Evolutionary conservation across 306 rosid species (phyloP).

Genomic region (Carpinus fangiana): DNA sequence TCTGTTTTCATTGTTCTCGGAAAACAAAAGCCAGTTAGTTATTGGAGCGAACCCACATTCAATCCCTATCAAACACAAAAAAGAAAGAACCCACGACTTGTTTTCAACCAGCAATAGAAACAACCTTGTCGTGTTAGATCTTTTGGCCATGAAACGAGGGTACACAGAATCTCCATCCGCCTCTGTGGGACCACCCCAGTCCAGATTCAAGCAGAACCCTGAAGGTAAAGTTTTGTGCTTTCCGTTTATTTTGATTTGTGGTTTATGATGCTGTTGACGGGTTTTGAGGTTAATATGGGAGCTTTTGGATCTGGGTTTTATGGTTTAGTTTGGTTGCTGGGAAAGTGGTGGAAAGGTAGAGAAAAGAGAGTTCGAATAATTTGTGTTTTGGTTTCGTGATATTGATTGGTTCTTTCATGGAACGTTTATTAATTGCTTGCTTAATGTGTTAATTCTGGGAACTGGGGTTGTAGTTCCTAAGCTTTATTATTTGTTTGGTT

Average conservation of each 20-base stretch:
- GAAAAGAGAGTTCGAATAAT: not conserved
- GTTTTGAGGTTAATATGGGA: constrained; percentile 21
- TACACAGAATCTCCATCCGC: constrained; percentile 67
- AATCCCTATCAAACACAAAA: not conserved
- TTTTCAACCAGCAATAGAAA: constrained; percentile 3
- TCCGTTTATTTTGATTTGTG: constrained; percentile 23
- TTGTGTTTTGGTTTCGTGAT: not conserved
- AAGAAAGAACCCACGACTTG: not conserved
- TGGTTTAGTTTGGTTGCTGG: constrained; percentile 33
- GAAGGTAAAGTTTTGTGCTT: constrained; percentile 57
- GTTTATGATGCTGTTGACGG: constrained; percentile 17
- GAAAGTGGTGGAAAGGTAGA: constrained; percentile 7
- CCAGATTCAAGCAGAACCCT: constrained; percentile 71
- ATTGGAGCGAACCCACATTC: constrained; percentile 18
- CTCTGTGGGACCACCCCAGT: constrained; percentile 79
- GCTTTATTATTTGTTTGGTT: constrained; percentile 11
- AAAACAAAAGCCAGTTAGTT: not conserved
- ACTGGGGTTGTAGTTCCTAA: not conserved
- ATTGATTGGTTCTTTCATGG: not conserved
- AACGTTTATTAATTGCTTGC: not conserved
- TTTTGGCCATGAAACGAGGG: constrained; percentile 76
- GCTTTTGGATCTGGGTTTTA: constrained; percentile 37
- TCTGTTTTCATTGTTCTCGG: not conserved
- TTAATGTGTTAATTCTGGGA: constrained; percentile 4
- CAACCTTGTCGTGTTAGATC: constrained; percentile 5